These are phyloP conservation scores for Centrapalus pauciflorus DNA, from an alignment of 129 eudicot genomes.

Conservation along the genomic window DNA sequence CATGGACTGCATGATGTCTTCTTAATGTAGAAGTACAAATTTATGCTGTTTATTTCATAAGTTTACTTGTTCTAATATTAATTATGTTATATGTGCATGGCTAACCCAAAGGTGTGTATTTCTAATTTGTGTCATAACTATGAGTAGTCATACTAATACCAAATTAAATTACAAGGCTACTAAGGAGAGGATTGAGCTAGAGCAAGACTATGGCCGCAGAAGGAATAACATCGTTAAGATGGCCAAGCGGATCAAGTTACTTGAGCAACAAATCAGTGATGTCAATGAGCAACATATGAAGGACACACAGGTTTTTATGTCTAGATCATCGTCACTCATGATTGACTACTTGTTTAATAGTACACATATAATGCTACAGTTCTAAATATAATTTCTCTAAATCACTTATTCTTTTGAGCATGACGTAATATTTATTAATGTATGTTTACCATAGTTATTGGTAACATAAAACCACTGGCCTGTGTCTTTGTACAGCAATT, in stretches of 20 bases:
- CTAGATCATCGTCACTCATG: background rate
- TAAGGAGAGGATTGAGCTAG: slow-evolving; percentile 59
- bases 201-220: slow-evolving; percentile 46
- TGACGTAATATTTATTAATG: background rate
- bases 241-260: slow-evolving; percentile 38
- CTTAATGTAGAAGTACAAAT: too few species aligned
- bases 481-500: background rate
- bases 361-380: background rate
- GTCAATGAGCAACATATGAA: slow-evolving; percentile 56
- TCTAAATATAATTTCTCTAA: background rate
- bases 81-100: too few species aligned
- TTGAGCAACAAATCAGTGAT: slow-evolving; percentile 66
- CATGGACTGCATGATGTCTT: too few species aligned
- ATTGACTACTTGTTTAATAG: slow-evolving; percentile 2
- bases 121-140: background rate
- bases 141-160: slow-evolving; percentile 11
- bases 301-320: slow-evolving; percentile 63
- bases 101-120: background rate
- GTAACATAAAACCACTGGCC: slow-evolving; percentile 6
- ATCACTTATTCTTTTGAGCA: background rate
- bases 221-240: slow-evolving; percentile 36
- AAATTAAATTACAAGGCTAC: slow-evolving; percentile 48
- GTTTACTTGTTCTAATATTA: too few species aligned
- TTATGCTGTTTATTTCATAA: too few species aligned
- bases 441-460: slow-evolving; percentile 3